Evolutionary conservation across 2,329 filamentous ascomycete species (phyloP), one percentile per base, ranked within the genome.

Genomic region (Penicillium frequentans): DNA sequence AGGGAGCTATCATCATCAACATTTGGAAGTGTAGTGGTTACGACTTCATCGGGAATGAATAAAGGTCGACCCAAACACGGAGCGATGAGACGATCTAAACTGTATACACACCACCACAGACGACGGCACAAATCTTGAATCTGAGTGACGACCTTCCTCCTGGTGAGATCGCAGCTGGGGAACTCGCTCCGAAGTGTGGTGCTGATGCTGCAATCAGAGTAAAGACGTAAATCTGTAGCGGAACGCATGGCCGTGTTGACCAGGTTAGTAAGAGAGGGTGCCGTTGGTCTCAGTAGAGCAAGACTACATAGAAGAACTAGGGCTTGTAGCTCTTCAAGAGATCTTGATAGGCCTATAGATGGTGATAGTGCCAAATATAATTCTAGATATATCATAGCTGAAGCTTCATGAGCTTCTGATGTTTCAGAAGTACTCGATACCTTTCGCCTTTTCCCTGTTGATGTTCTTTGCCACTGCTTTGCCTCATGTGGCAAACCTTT

Each of bases 31-130:
- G 24, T 29, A 8, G 54, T 54, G 3, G 54, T 54, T 7, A 59
- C 31, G 21, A 57, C 49, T 7, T 59, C 54, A 23, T 59, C 57
- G 1, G 54, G 45, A 29, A 57, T 54, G 26, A 29, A 46, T 19
- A 57, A 54, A 1, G 91, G 91, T 50, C 91, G 81, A 33, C 91
- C 90, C 16, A 95, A 90, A 64, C 90, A 93, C 16, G 89, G 90
- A 67, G 89, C 91, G 44, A 95, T 90, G 4, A 96, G 84, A 10
- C 91, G 84, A 73, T 96, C 91, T 46, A 95, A 82, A 1, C 89
- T 91, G 74, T 95, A 96, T 1, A 90, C 90, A 75, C 90, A 93
- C 90, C 91, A 96, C 90, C 91, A 96, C 11, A 96, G 79, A 23
- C 91, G 83, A 55, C 91, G 82, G 54, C 90, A 84, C 64, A 93